These are phyloP conservation scores for Coriolopsis trogii DNA, from an alignment of 1,284 basidiomycete species.

Conservation along the genomic window DNA sequence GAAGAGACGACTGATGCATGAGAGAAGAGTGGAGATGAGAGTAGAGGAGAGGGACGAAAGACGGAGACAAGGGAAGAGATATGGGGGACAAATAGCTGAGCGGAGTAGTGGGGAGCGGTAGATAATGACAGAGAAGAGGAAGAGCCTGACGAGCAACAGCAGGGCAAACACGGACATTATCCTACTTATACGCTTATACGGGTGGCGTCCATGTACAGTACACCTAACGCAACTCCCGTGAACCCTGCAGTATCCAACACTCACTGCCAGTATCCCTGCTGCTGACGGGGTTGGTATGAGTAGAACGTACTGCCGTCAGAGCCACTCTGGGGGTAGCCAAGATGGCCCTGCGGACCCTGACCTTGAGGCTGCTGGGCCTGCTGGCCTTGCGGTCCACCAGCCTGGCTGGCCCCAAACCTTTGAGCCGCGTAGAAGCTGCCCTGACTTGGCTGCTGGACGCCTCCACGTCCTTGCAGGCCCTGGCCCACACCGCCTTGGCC, in stretches of 20 bases:
- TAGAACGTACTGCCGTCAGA: constrained; percentile 64
- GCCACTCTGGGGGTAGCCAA: constrained; percentile 65
- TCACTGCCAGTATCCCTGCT: constrained; percentile 75
- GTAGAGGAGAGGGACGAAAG: constrained; percentile 8
- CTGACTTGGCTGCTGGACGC: constrained; percentile 52
- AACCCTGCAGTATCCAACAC: not conserved
- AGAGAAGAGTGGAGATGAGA: not conserved
- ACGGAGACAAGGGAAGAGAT: not conserved
- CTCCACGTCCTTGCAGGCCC: constrained; percentile 47
- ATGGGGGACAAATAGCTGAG: not conserved
- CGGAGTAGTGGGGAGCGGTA: not conserved
- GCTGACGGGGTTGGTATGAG: constrained; percentile 65
- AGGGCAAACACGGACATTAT: not conserved
- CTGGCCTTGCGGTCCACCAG: constrained; percentile 46
- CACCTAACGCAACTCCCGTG: not conserved
- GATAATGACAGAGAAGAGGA: not conserved
- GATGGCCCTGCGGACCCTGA: constrained; percentile 64
- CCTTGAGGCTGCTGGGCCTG: constrained; percentile 45
- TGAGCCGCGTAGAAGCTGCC: constrained; percentile 65
- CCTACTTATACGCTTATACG: no score
- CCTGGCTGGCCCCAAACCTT: constrained; percentile 55
- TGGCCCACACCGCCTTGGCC: constrained; percentile 46
- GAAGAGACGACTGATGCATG: constrained; percentile 12
- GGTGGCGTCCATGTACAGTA: not conserved
- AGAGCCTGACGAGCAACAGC: constrained; percentile 1